phyloP scores from a whole-genome alignment of 371 early-diverging fungal genomes.

The Encephalitozoon intestinalis region DNA sequence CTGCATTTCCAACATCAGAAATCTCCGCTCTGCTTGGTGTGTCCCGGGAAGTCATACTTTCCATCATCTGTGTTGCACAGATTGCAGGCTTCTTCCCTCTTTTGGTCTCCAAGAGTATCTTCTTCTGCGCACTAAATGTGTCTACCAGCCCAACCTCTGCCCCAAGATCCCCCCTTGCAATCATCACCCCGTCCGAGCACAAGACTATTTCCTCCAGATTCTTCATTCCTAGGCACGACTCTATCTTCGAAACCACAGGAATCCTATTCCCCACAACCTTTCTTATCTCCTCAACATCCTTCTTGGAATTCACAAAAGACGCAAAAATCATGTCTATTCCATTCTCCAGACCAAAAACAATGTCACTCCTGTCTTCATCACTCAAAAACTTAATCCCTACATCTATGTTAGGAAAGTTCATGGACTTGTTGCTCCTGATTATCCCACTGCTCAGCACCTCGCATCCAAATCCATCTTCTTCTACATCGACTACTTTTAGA shows the following conservation, averaged over 20 bases:
- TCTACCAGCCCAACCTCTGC: constrained; percentile 83
- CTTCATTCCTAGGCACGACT: constrained; percentile 80
- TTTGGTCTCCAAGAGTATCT: constrained; percentile 85
- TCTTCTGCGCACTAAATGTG: constrained; percentile 84
- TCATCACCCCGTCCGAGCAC: constrained; percentile 92
- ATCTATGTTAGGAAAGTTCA: constrained; percentile 73
- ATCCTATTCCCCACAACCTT: constrained; percentile 69
- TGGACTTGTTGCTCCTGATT: constrained; percentile 71
- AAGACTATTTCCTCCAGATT: constrained; percentile 88
- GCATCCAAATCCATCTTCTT: constrained; percentile 62
- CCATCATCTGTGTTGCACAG: constrained; percentile 92
- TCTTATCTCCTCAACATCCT: constrained; percentile 75
- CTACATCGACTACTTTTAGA: constrained; percentile 61
- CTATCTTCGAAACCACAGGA: constrained; percentile 67
- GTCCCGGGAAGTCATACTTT: constrained; percentile 84
- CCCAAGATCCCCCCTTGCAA: constrained; percentile 91
- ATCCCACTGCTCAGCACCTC: constrained; percentile 69
- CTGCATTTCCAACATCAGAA: constrained; percentile 91
- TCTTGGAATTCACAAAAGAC: constrained; percentile 79
- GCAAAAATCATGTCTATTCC: constrained; percentile 88
- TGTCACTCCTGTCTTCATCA: constrained; percentile 78
- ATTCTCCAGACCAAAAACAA: constrained; percentile 79
- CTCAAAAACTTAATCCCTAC: constrained; percentile 81
- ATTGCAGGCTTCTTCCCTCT: constrained; percentile 85
- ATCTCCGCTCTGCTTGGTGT: constrained; percentile 95